These are phyloP conservation scores for Phytophthora fragariaefolia DNA, from an alignment of 352 stramenopile genomes.

Conservation along the genomic window DNA sequence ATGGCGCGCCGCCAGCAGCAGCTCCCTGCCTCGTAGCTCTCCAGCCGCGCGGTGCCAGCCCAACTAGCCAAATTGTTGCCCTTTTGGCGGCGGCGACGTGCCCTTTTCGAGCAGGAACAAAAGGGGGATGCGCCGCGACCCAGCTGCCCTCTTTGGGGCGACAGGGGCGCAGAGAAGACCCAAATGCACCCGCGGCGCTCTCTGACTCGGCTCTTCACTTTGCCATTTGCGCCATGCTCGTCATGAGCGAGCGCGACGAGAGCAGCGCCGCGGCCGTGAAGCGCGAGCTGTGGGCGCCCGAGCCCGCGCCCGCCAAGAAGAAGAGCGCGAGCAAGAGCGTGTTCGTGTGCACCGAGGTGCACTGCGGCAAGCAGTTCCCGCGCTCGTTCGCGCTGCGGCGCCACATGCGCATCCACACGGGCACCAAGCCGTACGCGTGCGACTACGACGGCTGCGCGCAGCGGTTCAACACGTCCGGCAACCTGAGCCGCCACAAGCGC, in stretches of 20 bases:
- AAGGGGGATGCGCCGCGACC: constrained; percentile 26
- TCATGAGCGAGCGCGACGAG: constrained; percentile 41
- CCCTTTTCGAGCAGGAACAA: constrained; percentile 30
- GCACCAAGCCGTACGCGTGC: constrained; percentile 83
- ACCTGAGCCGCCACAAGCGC: constrained; percentile 87
- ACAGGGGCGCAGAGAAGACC: constrained; percentile 21
- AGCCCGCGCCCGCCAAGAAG: constrained; percentile 39
- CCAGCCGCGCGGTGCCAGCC: too few species aligned
- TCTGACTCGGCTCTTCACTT: constrained; percentile 36
- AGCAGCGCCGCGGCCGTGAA: too few species aligned
- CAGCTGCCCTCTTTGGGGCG: constrained; percentile 12
- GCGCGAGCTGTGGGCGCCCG: constrained; percentile 31
- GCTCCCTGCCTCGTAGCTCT: too few species aligned
- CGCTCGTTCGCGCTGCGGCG: constrained; percentile 82
- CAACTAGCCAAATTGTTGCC: not conserved
- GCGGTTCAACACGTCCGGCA: constrained; percentile 89
- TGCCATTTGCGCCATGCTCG: constrained; percentile 44
- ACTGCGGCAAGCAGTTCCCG: constrained; percentile 88
- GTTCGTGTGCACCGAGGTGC: constrained; percentile 76
- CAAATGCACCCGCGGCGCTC: constrained; percentile 13
- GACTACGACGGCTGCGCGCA: constrained; percentile 78
- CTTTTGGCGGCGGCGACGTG: constrained; percentile 18
- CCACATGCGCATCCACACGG: constrained; percentile 88
- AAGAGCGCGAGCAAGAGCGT: constrained; percentile 56
- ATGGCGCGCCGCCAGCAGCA: not conserved